A percentile compares a stretch with the other conserved stretches of the same genome.
phyloP scores from a whole-genome alignment of 2,329 filamentous ascomycete genomes.

The Stenocarpella maydis region DNA sequence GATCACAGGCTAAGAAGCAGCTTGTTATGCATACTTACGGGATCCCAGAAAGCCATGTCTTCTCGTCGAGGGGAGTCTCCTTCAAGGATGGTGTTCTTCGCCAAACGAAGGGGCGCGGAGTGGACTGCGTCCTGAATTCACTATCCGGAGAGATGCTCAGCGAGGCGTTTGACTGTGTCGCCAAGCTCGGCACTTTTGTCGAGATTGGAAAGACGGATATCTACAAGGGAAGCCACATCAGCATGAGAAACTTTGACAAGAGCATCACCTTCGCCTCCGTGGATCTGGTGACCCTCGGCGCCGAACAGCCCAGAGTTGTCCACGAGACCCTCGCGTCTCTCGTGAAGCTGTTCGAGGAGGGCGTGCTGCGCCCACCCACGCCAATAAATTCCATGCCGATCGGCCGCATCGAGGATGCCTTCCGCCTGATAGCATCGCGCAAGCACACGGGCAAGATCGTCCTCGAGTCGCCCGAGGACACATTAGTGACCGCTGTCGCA shows the following conservation, averaged over 20 bases:
- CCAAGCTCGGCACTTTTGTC: constrained; percentile 43
- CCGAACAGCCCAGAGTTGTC: constrained; percentile 4
- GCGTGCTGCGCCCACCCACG: constrained; percentile 40
- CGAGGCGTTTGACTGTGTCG: constrained; percentile 44
- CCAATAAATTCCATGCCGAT: constrained; percentile 47
- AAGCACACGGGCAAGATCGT: constrained; percentile 53
- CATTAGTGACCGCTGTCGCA: constrained; percentile 36
- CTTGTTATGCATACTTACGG: constrained; percentile 45
- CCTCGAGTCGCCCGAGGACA: constrained; percentile 33
- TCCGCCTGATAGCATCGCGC: constrained; percentile 53
- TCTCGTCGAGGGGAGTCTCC: constrained; percentile 38
- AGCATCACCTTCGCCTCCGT: constrained; percentile 32
- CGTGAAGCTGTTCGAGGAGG: constrained; percentile 24
- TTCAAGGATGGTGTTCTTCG: constrained; percentile 28
- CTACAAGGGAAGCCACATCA: constrained; percentile 42
- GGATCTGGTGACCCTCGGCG: constrained; percentile 25
- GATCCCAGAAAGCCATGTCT: constrained; percentile 48
- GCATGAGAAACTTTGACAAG: constrained; percentile 46
- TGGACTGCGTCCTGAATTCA: constrained; percentile 36
- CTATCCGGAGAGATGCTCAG: constrained; percentile 40
- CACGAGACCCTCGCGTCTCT: constrained; percentile 23
- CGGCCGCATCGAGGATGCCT: constrained; percentile 48
- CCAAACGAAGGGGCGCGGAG: constrained; percentile 30
- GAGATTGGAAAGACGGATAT: constrained; percentile 46
- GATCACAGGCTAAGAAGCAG: constrained; percentile 43